Conservation (phyloP, 1,284 basidiomycete genomes). For the Omphalotus olearius region DNA sequence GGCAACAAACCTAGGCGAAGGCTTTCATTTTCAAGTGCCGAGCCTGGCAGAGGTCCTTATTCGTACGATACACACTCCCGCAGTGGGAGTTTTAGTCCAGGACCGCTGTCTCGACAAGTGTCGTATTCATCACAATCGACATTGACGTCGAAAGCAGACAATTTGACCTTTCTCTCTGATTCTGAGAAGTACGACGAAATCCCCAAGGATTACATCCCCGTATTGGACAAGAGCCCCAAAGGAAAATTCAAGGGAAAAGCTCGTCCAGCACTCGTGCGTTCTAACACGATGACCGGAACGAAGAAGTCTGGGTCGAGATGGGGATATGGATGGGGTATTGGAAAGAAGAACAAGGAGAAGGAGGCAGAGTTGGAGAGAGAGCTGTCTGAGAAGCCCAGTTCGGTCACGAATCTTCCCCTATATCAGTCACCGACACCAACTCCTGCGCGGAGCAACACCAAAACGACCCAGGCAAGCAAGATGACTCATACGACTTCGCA, state of each 20-base stretch:
- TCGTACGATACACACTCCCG: slow-evolving; percentile 17
- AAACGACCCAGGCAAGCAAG: slow-evolving; percentile 15
- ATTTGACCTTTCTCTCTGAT: slow-evolving; percentile 50
- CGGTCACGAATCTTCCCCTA: slow-evolving; percentile 32
- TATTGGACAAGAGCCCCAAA: slow-evolving; percentile 3
- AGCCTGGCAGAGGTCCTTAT: slow-evolving; percentile 16
- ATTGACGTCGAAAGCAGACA: slow-evolving; percentile 5
- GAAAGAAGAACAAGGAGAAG: slow-evolving; percentile 51
- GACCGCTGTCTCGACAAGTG: slow-evolving; percentile 4
- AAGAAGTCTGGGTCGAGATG: slow-evolving; percentile 45
- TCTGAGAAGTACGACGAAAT: slow-evolving; percentile 52
- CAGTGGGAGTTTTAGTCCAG: not conserved
- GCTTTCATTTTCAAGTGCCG: slow-evolving; percentile 37
- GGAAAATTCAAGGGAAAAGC: slow-evolving; percentile 23
- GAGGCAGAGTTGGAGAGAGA: slow-evolving; percentile 37
- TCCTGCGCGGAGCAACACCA: slow-evolving; percentile 23
- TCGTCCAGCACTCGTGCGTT: slow-evolving; percentile 39
- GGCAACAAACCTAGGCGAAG: slow-evolving; percentile 39
- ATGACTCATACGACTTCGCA: slow-evolving; percentile 19
- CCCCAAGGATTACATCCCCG: slow-evolving; percentile 16
- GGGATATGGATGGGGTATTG: slow-evolving; percentile 68
- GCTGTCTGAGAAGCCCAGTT: slow-evolving; percentile 25
- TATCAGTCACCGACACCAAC: slow-evolving; percentile 29
- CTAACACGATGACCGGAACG: slow-evolving; percentile 50
- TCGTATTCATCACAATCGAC: slow-evolving; percentile 11